Evolutionary conservation across 106 monocot species (phyloP).

Genomic region (Xerophyta viscosa): DNA sequence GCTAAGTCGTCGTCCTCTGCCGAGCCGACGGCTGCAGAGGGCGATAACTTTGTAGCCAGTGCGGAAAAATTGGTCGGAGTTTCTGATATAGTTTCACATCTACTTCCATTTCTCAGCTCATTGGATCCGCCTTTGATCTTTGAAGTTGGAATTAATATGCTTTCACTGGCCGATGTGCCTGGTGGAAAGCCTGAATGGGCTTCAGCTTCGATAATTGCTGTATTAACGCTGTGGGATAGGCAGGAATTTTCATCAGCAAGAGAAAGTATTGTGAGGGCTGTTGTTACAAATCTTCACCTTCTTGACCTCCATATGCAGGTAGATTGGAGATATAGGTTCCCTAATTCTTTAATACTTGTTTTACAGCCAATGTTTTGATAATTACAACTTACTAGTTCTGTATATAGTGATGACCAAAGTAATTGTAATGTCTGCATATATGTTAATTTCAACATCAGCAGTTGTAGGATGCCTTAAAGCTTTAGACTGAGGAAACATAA

Average conservation of each 20-base stretch:
- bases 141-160: slow-evolving; percentile 97
- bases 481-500: no score
- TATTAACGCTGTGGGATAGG: slow-evolving; percentile 92
- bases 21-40: background rate
- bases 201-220: slow-evolving; percentile 82
- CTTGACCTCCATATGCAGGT: slow-evolving; percentile 99
- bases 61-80: slow-evolving; percentile 86
- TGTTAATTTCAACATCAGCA: no score
- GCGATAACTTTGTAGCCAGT: slow-evolving; percentile 10
- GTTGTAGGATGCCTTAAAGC: no score
- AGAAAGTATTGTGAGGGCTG: slow-evolving; percentile 94
- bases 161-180: slow-evolving; percentile 91
- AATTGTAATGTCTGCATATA: no score
- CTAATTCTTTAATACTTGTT: no score
- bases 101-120: slow-evolving; percentile 87
- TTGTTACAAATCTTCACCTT: slow-evolving; percentile 91
- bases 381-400: no score
- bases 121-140: slow-evolving; percentile 90
- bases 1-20: slow-evolving; percentile 47
- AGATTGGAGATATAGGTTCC: background rate
- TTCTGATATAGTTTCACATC: slow-evolving; percentile 84
- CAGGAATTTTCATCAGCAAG: slow-evolving; percentile 92
- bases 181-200: slow-evolving; percentile 99
- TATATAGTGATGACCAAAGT: no score
- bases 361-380: no score